phyloP scores from a whole-genome alignment of 495 filamentous ascomycete species.

The Evansstolkia leycettana region DNA sequence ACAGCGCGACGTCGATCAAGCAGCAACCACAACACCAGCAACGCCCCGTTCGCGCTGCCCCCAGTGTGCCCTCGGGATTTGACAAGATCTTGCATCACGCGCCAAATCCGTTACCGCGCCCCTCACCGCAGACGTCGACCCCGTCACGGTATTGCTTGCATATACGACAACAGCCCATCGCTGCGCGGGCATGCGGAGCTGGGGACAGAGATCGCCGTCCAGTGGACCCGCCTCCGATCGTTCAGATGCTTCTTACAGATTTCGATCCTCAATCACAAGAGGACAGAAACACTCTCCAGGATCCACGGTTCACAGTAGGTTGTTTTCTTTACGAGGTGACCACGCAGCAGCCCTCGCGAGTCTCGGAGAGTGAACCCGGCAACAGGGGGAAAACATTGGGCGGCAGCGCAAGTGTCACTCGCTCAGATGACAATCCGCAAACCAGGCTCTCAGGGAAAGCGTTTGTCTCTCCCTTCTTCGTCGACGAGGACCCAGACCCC shows the following conservation, averaged over 20 bases:
- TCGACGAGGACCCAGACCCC: conserved; percentile 33
- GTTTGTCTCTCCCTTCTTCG: conserved; percentile 30
- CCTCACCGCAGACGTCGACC: conserved; percentile 10
- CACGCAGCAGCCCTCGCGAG: conserved; percentile 18
- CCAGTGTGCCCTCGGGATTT: conserved; percentile 28
- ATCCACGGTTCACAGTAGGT: conserved; percentile 72
- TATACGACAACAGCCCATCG: conserved; percentile 82
- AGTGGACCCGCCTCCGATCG: conserved; percentile 90
- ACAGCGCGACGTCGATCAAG: conserved; percentile 5
- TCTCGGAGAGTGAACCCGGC: conserved; percentile 44
- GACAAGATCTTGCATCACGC: conserved; percentile 29
- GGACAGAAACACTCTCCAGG: conserved; percentile 49
- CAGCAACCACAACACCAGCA: conserved; percentile 4
- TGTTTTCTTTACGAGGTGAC: conserved; percentile 50
- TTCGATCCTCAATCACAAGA: conserved; percentile 37
- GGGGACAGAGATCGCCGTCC: conserved; percentile 87
- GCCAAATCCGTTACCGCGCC: conserved; percentile 15
- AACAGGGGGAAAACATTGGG: conserved; percentile 35
- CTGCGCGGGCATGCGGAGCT: conserved; percentile 86
- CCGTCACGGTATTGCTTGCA: conserved; percentile 44
- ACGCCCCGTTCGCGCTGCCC: conserved; percentile 5
- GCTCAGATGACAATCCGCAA: conserved; percentile 18
- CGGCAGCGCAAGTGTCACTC: conserved; percentile 6
- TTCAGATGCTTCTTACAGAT: conserved; percentile 70
- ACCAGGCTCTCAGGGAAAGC: conserved; percentile 25